A percentile compares a stretch with the other conserved stretches of the same genome.
These are phyloP conservation scores for Erigeron canadensis DNA, from an alignment of 129 eudicot genomes.

Conservation along the genomic window DNA sequence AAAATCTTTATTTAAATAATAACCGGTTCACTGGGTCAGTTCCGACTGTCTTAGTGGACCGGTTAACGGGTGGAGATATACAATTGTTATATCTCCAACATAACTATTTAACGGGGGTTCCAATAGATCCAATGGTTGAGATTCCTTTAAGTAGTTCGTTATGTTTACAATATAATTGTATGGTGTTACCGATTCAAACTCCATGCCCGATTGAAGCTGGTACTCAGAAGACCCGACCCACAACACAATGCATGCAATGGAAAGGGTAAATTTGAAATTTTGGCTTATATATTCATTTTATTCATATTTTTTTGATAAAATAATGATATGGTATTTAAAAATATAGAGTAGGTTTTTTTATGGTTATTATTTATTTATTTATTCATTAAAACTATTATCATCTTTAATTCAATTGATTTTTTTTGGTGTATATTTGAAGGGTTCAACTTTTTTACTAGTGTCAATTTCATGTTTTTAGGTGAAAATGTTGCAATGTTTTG, in stretches of 20 bases:
- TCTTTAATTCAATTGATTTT: too few relatives aligned
- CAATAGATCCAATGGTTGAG: slow-evolving; percentile 70
- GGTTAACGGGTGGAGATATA: slow-evolving; percentile 53
- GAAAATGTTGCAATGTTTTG: too few relatives aligned
- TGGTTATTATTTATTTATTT: too few relatives aligned
- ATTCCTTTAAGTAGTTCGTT: slow-evolving; percentile 75
- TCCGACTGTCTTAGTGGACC: slow-evolving; percentile 67
- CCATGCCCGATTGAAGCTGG: slow-evolving; percentile 96
- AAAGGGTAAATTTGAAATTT: slow-evolving; percentile 50
- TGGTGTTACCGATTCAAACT: slow-evolving; percentile 85
- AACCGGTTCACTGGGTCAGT: slow-evolving; percentile 88
- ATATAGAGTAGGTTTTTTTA: too few relatives aligned
- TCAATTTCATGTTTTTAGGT: too few relatives aligned
- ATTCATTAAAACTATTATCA: too few relatives aligned
- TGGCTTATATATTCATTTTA: too few relatives aligned
- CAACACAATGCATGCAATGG: slow-evolving; percentile 69
- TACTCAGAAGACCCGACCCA: slow-evolving; percentile 76
- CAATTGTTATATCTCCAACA: slow-evolving; percentile 77
- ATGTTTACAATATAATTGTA: slow-evolving; percentile 90
- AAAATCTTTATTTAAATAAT: slow-evolving; percentile 70
- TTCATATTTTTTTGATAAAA: too few relatives aligned
- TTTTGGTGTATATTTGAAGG: too few relatives aligned
- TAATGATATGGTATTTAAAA: too few relatives aligned
- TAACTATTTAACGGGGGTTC: slow-evolving; percentile 65
- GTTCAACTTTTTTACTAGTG: too few relatives aligned